phyloP scores from a whole-genome alignment of 148 eudicot genomes.

The Oxyria digyna region DNA sequence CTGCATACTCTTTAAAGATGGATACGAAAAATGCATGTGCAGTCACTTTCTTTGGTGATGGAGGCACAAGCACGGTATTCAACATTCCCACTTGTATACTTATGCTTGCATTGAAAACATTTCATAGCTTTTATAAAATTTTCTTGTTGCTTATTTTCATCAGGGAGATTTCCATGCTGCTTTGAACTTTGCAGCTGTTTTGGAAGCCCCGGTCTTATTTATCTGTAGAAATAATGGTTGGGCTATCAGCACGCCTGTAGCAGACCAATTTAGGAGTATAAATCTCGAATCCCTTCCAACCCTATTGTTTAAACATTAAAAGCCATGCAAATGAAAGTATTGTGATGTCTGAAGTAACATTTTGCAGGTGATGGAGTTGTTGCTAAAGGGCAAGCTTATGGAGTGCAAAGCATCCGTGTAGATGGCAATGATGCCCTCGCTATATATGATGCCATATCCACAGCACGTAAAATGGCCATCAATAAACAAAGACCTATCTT shows the following conservation, averaged over 20 bases:
- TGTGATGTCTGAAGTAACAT: neutral
- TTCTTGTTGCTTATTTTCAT: slow-evolving; percentile 1
- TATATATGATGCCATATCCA: slow-evolving; percentile 34
- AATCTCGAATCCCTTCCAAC: neutral
- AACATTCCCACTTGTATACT: neutral
- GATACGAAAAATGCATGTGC: slow-evolving; percentile 59
- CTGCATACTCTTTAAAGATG: slow-evolving; percentile 75
- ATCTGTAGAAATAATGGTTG: slow-evolving; percentile 76
- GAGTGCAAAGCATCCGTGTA: slow-evolving; percentile 50
- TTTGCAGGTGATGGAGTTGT: slow-evolving; percentile 68
- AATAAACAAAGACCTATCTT: slow-evolving; percentile 45
- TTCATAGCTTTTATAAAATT: neutral
- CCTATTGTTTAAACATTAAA: neutral
- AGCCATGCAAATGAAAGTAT: neutral
- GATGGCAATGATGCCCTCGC: slow-evolving; percentile 82
- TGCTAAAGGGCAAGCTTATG: slow-evolving; percentile 64
- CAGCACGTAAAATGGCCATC: slow-evolving; percentile 47
- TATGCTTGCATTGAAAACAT: neutral
- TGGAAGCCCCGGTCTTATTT: slow-evolving; percentile 63
- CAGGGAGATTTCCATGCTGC: slow-evolving; percentile 84
- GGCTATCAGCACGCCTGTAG: slow-evolving; percentile 73
- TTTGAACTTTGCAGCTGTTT: slow-evolving; percentile 62
- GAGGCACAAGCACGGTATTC: slow-evolving; percentile 57
- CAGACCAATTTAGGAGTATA: slow-evolving; percentile 53
- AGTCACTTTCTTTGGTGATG: slow-evolving; percentile 77